A percentile compares a stretch with the other conserved stretches of the same genome.
These are phyloP conservation scores for Candida sakaeoensis DNA, from an alignment of 805 yeast species.

Conservation along the genomic window DNA sequence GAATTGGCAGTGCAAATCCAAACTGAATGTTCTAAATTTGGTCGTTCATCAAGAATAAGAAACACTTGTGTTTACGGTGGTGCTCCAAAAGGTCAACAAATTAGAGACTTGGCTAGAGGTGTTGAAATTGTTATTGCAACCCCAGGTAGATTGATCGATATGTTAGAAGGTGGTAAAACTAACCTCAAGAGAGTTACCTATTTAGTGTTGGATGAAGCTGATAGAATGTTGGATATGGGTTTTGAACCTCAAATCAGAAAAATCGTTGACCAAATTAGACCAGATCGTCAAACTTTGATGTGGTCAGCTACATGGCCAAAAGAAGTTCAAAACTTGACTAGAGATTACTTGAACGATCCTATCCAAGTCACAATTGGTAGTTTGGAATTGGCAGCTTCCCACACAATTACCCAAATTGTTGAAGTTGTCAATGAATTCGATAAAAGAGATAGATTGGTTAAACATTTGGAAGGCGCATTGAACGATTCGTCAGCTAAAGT, in stretches of 20 bases:
- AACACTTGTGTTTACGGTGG: slow-evolving; percentile 99
- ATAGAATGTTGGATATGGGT: slow-evolving; percentile 99
- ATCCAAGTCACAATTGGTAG: slow-evolving; percentile 98
- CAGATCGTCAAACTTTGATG: slow-evolving; percentile 98
- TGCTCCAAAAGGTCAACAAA: slow-evolving; percentile 97
- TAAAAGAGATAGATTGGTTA: slow-evolving; percentile 85
- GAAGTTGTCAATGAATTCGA: slow-evolving; percentile 90
- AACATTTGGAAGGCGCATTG: slow-evolving; percentile 81
- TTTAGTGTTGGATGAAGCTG: slow-evolving; percentile 97
- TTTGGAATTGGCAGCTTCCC: slow-evolving; percentile 92
- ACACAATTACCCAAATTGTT: slow-evolving; percentile 88
- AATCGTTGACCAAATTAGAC: slow-evolving; percentile 96
- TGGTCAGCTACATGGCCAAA: slow-evolving; percentile 99
- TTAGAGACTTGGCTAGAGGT: slow-evolving; percentile 93
- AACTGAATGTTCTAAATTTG: slow-evolving; percentile 92
- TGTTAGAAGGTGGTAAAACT: slow-evolving; percentile 93
- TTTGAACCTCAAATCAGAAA: slow-evolving; percentile 99
- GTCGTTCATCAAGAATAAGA: slow-evolving; percentile 87
- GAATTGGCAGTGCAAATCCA: slow-evolving; percentile 98
- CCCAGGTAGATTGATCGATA: slow-evolving; percentile 97
- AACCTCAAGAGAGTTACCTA: slow-evolving; percentile 95
- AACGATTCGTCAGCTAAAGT: slow-evolving; percentile 66
- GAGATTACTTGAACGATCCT: slow-evolving; percentile 87
- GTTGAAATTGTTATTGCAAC: slow-evolving; percentile 96
- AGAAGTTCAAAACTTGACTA: slow-evolving; percentile 89